Base-by-base conservation (phyloP, 179 eudicot species). In the Beta corolliflora region DNA sequence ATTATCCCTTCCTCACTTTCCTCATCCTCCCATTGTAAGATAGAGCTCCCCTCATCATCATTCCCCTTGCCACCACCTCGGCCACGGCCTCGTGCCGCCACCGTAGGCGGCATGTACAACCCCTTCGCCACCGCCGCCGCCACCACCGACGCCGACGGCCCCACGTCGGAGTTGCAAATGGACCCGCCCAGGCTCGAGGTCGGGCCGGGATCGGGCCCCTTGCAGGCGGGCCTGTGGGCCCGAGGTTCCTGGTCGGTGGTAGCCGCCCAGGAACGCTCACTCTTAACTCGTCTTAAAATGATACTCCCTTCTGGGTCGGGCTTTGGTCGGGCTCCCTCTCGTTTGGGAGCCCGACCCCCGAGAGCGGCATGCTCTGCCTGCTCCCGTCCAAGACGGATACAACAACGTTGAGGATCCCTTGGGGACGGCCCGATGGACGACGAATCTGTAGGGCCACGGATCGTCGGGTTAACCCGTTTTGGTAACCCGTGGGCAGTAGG, bases 81-180 rank as follows among this genome's bases (percentile, higher is more conserved):
- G 29, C 11, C 75, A 29, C 18, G 78, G 52, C 80, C 21, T 60
- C 15, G 56, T 7, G 63, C 72, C 10, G 73, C 56, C 66, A 41
- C 44, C 5, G 73, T 18, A 0, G 86, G 77, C 10, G 85, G 87
- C 3, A 78, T 77, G 68, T 88, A 87, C 0, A 86, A 21, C 56
- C 92, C 89, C 68, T 59, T 78, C 0, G 92, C 90, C 80, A 86
- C 78, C 2, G 89, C 92, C 2, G 89, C 89, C 1, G 92, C 92
- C 81, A 89, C 92, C 61, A 88, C 86, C 0, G 92, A 89, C 7
- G 92, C 87, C 0, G 92, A 89, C 11, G 92, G 92, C 18, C 92
- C 92, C 64, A 89, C 88, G 21, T 89, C 92, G 2, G 90, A 82
- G 78, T 71, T 84, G 21, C 86, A 83, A 5, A 85, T 54, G 0